Percentiles rank a stretch among this genome's conserved stretches.
phyloP scores from a whole-genome alignment of 257 asterid genomes.

The Coffea eugenioides region DNA sequence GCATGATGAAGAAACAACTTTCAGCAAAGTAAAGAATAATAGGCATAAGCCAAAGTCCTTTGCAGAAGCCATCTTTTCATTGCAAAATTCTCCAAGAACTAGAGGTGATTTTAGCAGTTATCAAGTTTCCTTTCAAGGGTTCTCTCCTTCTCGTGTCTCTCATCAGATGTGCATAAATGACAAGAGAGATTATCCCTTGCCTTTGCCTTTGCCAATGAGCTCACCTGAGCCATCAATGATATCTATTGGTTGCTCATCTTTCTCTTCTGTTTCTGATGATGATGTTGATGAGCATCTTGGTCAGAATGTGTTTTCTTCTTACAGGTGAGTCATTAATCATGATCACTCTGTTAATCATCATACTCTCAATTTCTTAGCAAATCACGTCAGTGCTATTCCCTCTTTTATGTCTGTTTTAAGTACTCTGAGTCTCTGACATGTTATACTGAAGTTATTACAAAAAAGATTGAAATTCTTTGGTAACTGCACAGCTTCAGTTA shows the following conservation, averaged over 20 bases:
- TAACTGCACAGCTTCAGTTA: not conserved
- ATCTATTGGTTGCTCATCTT: not conserved
- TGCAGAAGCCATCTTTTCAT: slow-evolving; percentile 12
- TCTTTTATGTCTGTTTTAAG: not conserved
- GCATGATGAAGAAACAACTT: slow-evolving; percentile 3
- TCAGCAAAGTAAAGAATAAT: not conserved
- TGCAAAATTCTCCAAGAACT: not conserved
- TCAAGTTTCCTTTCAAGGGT: not conserved
- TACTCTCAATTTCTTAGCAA: too few species aligned
- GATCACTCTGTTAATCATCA: not conserved
- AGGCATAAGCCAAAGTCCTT: slow-evolving; percentile 14
- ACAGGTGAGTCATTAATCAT: slow-evolving; percentile 3
- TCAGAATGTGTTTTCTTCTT: not conserved
- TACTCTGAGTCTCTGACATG: too few species aligned
- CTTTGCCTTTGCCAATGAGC: slow-evolving; percentile 23
- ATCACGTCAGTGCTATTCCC: too few species aligned
- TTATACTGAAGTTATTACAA: not conserved
- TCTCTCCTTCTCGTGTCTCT: not conserved
- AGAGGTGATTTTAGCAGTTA: not conserved
- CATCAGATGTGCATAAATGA: not conserved
- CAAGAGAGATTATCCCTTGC: slow-evolving; percentile 12
- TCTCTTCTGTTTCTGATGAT: slow-evolving; percentile 14
- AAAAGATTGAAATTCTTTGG: not conserved
- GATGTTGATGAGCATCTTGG: not conserved
- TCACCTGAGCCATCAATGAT: slow-evolving; percentile 16